Evolutionary conservation across 768 basidiomycete species (phyloP).

Genomic region (Butyriboletus loyo): DNA sequence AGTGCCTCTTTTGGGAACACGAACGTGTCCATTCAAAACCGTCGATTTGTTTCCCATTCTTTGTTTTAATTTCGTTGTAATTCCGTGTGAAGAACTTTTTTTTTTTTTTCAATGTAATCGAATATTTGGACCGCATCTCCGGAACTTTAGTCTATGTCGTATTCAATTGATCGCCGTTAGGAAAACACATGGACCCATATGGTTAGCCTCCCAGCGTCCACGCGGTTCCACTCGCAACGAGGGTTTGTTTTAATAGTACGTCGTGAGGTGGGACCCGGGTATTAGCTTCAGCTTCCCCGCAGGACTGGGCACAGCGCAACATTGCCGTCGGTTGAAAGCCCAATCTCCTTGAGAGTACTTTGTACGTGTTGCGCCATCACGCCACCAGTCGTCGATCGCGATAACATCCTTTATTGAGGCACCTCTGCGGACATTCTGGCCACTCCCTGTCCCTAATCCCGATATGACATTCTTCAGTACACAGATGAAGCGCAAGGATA

Average conservation of each 20-base stretch:
- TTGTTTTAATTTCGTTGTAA: conserved; percentile 18
- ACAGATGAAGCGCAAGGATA: no score
- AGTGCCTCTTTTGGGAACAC: no score
- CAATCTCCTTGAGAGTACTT: conserved; percentile 55
- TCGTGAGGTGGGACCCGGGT: conserved; percentile 3
- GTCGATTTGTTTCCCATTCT: conserved; percentile 15
- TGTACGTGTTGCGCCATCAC: conserved; percentile 14
- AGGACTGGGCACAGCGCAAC: conserved; percentile 2
- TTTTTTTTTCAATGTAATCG: conserved; percentile 9
- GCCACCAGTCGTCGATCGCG: conserved; percentile 30
- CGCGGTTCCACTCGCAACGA: conserved; percentile 24
- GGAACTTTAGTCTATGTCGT: conserved; percentile 32
- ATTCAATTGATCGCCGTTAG: conserved; percentile 36
- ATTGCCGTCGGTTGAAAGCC: conserved; percentile 47
- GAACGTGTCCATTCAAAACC: conserved; percentile 1
- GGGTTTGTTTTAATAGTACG: conserved; percentile 9
- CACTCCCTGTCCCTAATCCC: no score
- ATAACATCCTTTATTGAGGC: conserved; percentile 26
- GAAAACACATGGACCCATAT: conserved; percentile 31
- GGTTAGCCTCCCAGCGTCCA: conserved; percentile 26
- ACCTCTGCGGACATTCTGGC: no score
- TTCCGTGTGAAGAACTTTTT: conserved; percentile 20
- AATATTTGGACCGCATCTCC: conserved; percentile 15
- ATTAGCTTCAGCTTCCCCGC: conserved; percentile 15
- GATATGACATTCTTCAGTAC: conserved; percentile 9